A percentile compares a stretch with the other conserved stretches of the same genome.
Evolutionary conservation across 306 rosid genomes (phyloP).

Genomic region (apple (Malus domestica)): DNA sequence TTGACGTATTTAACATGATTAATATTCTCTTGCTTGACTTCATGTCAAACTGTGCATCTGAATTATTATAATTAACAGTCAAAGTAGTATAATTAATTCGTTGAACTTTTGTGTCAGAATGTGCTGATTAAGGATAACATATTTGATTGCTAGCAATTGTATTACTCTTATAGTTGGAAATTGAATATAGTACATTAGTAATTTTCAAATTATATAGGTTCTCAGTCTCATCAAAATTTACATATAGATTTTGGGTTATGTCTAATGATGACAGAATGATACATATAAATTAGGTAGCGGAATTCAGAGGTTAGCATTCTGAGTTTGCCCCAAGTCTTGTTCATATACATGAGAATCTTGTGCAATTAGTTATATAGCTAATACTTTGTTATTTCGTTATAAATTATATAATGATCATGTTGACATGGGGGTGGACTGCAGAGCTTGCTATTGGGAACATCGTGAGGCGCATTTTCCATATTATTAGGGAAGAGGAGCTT

Average conservation of each 20-base stretch:
- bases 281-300: too few species aligned
- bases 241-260: too few species aligned
- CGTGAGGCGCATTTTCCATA: background rate
- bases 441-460: conserved; percentile 15
- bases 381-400: background rate
- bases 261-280: too few species aligned
- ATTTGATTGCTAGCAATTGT: background rate
- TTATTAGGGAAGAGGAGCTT: conserved; percentile 3
- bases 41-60: too few species aligned
- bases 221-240: too few species aligned
- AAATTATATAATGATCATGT: background rate
- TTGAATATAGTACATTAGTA: background rate
- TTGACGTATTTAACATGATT: too few species aligned
- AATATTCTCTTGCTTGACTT: too few species aligned
- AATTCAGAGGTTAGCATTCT: background rate
- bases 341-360: background rate
- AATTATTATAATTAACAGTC: too few species aligned
- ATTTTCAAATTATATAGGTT: background rate
- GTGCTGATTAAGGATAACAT: background rate
- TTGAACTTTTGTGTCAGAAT: background rate
- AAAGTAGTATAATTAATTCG: background rate
- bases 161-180: background rate
- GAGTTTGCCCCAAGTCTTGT: background rate
- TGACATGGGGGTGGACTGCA: background rate
- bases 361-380: background rate